Conservation (phyloP, 2,329 filamentous ascomycete species). For the Falciphora oryzae region DNA sequence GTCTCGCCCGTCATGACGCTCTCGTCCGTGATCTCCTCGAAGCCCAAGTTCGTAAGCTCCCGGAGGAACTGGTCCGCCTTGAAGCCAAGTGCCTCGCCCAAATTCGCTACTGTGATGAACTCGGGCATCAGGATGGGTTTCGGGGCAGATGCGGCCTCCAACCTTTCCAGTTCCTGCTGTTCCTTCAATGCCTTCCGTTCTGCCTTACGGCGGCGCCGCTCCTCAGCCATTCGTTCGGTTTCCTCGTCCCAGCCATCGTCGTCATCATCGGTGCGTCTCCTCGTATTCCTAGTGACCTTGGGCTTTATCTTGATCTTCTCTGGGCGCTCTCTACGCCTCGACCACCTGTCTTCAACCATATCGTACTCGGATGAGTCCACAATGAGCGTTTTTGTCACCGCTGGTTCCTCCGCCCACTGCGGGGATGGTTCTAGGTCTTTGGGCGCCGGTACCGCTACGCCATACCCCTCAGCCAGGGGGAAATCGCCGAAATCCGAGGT, state of each 20-base stretch:
- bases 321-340: not conserved
- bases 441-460: not conserved
- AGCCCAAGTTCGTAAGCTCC: conserved; percentile 80
- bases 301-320: conserved; percentile 9
- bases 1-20: conserved; percentile 89
- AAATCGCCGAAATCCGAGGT: not conserved
- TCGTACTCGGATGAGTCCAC: not conserved
- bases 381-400: not conserved
- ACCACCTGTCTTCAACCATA: not conserved
- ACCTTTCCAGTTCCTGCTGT: conserved; percentile 25
- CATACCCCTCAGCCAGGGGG: not conserved
- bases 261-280: conserved; percentile 21
- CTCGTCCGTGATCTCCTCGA: conserved; percentile 75
- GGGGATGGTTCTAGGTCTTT: not conserved
- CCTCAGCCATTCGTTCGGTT: conserved; percentile 28
- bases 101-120: conserved; percentile 80
- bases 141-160: conserved; percentile 37
- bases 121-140: conserved; percentile 73
- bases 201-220: conserved; percentile 34
- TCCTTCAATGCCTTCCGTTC: conserved; percentile 36
- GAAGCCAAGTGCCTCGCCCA: conserved; percentile 70
- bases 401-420: not conserved
- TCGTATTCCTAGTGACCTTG: conserved; percentile 1
- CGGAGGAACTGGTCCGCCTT: conserved; percentile 63
- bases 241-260: conserved; percentile 38